Conservation (phyloP, 2,329 filamentous ascomycete species). For the Aspergillus aculeatus region DNA sequence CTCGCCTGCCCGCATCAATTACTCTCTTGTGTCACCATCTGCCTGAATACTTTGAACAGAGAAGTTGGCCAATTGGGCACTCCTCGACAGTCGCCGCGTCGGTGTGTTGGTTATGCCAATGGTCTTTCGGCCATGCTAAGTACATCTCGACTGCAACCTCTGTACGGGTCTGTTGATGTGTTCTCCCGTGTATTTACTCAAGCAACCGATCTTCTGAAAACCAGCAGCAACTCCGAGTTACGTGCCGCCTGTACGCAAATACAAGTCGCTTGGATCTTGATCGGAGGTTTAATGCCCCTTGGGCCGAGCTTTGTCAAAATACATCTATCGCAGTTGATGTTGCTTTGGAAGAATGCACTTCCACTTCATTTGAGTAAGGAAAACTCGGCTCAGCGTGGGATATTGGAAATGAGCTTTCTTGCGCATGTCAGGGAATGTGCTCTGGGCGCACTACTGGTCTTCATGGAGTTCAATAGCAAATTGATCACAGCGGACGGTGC, state of each 20-base stretch:
- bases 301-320: slow-evolving; percentile 99
- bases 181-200: slow-evolving; percentile 89
- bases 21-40: slow-evolving; percentile 85
- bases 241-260: slow-evolving; percentile 91
- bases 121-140: slow-evolving; percentile 88
- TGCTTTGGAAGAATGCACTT: slow-evolving; percentile 96
- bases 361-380: slow-evolving; percentile 93
- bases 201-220: slow-evolving; percentile 88
- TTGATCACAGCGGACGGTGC: slow-evolving; percentile 91
- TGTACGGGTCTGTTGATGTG: slow-evolving; percentile 93
- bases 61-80: slow-evolving; percentile 77
- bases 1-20: slow-evolving; percentile 90
- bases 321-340: slow-evolving; percentile 85
- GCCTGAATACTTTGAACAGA: slow-evolving; percentile 89
- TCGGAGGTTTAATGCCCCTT: slow-evolving; percentile 92
- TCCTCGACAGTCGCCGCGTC: slow-evolving; percentile 73
- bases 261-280: slow-evolving; percentile 95
- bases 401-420: slow-evolving; percentile 87
- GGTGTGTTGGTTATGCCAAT: slow-evolving; percentile 88
- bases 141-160: slow-evolving; percentile 79
- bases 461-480: slow-evolving; percentile 88
- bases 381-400: slow-evolving; percentile 77
- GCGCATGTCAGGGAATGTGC: slow-evolving; percentile 95
- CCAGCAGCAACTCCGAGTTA: slow-evolving; percentile 84
- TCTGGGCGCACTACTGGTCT: slow-evolving; percentile 84